phyloP scores from a whole-genome alignment of 2,329 filamentous ascomycete species.

The Ampelomyces quisqualis region DNA sequence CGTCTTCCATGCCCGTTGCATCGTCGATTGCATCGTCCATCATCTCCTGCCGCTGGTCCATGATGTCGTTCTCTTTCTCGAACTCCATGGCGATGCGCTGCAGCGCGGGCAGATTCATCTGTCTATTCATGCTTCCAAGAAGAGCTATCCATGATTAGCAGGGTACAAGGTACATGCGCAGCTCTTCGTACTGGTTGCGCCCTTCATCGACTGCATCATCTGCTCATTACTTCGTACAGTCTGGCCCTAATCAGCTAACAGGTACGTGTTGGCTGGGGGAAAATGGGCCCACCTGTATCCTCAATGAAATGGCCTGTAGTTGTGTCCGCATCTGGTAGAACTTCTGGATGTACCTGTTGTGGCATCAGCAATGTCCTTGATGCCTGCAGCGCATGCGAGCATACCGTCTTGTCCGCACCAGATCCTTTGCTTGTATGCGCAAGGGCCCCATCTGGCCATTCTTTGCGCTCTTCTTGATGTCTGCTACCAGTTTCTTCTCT shows the following conservation, averaged over 20 bases:
- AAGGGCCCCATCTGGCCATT: conserved; percentile 98
- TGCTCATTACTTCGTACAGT: conserved; percentile 98
- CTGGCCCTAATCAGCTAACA: conserved; percentile 54
- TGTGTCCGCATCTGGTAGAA: conserved; percentile 99
- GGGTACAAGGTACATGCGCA: background rate
- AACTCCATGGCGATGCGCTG: conserved; percentile 99
- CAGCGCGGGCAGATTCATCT: conserved; percentile 93
- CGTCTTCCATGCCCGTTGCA: conserved; percentile 84
- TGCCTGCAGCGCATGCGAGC: conserved; percentile 1
- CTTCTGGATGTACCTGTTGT: conserved; percentile 82
- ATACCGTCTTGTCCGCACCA: conserved; percentile 84
- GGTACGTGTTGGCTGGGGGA: conserved; percentile 1
- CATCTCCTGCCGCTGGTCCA: conserved; percentile 99
- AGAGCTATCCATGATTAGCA: conserved; percentile 55
- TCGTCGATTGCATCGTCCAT: conserved; percentile 99
- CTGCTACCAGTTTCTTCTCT: conserved; percentile 92
- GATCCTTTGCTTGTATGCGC: conserved; percentile 96
- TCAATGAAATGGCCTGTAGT: conserved; percentile 89
- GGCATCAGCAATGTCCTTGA: conserved; percentile 8
- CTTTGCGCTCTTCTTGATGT: conserved; percentile 98
- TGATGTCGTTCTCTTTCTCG: conserved; percentile 97
- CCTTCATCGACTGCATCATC: conserved; percentile 99
- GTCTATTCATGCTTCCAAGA: conserved; percentile 93
- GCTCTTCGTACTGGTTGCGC: conserved; percentile 64
- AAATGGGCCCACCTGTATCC: conserved; percentile 73